Conservation (phyloP, 192 early-diverging fungal species). For the Backusella sp. region DNA sequence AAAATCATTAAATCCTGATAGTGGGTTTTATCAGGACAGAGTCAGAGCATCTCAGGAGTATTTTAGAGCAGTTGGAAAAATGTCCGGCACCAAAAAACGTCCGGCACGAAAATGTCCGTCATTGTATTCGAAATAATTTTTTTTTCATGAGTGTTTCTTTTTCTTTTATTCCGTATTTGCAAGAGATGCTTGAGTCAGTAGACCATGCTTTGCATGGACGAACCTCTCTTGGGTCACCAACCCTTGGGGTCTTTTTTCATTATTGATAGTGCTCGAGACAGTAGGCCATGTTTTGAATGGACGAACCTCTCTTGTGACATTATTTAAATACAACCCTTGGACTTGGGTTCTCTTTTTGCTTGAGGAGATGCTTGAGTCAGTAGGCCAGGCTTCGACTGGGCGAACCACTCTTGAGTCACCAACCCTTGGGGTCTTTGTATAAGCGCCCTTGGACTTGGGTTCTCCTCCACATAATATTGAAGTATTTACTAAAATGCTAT, state of each 20-base stretch:
- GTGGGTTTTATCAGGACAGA: too few relatives aligned
- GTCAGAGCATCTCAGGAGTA: too few relatives aligned
- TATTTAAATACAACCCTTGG: not conserved
- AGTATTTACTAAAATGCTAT: constrained; percentile 8
- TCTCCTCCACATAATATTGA: constrained; percentile 6
- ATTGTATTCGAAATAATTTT: too few relatives aligned
- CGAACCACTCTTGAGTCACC: constrained; percentile 12
- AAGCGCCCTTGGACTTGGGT: constrained; percentile 6
- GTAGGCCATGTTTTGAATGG: constrained; percentile 8
- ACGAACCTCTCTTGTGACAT: constrained; percentile 7
- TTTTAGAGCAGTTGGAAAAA: too few relatives aligned
- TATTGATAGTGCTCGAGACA: not conserved
- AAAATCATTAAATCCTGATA: too few relatives aligned
- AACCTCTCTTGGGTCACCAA: constrained; percentile 13
- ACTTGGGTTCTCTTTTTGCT: constrained; percentile 11
- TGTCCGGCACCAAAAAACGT: too few relatives aligned
- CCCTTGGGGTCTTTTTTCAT: constrained; percentile 2
- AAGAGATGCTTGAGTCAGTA: constrained; percentile 21
- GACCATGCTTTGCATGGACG: constrained; percentile 2
- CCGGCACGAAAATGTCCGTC: too few relatives aligned
- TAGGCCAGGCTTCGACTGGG: not conserved
- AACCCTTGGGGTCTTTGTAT: not conserved
- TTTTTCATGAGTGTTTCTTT: not conserved
- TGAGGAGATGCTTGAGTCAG: constrained; percentile 14
- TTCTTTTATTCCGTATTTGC: not conserved